These are phyloP conservation scores for Sextonia rubra DNA, from an alignment of 164 flowering plant genomes.

Conservation along the genomic window DNA sequence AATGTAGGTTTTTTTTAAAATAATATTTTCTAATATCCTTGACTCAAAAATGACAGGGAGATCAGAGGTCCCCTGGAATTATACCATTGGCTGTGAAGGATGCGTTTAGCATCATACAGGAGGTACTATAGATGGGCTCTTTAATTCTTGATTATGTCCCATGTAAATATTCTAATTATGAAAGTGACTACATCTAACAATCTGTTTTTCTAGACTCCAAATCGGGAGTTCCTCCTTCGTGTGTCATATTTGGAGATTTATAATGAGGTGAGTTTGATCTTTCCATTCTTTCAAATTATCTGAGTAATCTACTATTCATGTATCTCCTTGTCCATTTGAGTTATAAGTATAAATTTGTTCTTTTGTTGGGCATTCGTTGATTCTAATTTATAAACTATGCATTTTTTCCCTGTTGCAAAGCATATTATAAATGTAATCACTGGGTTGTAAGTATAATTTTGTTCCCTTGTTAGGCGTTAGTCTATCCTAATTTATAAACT, in stretches of 20 bases:
- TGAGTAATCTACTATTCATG: too few relatives aligned
- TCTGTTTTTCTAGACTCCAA: conserved; percentile 62
- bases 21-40: conserved; percentile 7
- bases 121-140: conserved; percentile 40
- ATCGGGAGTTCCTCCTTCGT: conserved; percentile 87
- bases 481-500: too few relatives aligned
- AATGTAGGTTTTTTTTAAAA: background rate
- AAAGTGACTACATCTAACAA: conserved; percentile 12
- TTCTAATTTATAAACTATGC: too few relatives aligned
- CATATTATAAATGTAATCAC: too few relatives aligned
- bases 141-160: background rate
- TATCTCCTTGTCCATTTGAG: too few relatives aligned
- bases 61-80: conserved; percentile 97
- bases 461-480: too few relatives aligned
- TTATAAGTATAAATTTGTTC: background rate
- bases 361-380: too few relatives aligned
- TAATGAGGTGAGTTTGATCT: conserved; percentile 67
- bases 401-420: background rate
- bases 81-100: conserved; percentile 96
- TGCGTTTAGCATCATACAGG: conserved; percentile 94
- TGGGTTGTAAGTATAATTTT: background rate
- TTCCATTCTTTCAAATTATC: too few relatives aligned
- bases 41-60: conserved; percentile 53
- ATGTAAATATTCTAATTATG: background rate
- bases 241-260: conserved; percentile 95